Evolutionary conservation across 306 rosid species (phyloP).

Genomic region (cucumber (Cucumis sativus)): DNA sequence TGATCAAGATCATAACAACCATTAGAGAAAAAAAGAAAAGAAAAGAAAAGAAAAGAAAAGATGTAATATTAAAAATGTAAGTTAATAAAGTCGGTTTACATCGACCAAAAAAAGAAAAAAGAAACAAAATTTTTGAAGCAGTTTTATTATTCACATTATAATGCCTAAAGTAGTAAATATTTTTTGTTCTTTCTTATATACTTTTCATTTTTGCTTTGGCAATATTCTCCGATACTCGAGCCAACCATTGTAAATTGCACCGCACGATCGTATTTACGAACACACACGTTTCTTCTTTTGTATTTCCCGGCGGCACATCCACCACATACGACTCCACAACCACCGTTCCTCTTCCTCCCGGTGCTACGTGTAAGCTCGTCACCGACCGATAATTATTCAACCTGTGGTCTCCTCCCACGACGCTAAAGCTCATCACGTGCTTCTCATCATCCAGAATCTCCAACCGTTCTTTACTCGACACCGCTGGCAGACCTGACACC

Average conservation of each 20-base stretch:
- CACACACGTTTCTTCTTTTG: conserved; percentile 44
- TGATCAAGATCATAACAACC: too few relatives aligned
- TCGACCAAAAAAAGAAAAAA: too few relatives aligned
- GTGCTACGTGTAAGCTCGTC: conserved; percentile 28
- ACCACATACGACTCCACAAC: conserved; percentile 51
- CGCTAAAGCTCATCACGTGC: conserved; percentile 48
- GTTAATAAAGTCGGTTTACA: too few relatives aligned
- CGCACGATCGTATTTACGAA: conserved; percentile 49
- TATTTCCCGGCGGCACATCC: conserved; percentile 44
- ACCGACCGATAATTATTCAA: conserved; percentile 46
- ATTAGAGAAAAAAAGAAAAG: too few relatives aligned
- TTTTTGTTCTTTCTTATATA: background rate
- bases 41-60: too few relatives aligned
- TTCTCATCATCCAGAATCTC: conserved; percentile 52
- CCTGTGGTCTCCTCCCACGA: conserved; percentile 47
- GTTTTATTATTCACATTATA: background rate
- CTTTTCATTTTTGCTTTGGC: background rate
- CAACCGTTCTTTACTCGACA: conserved; percentile 36
- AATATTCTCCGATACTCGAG: conserved; percentile 31
- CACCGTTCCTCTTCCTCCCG: conserved; percentile 21
- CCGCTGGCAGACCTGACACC: conserved; percentile 51
- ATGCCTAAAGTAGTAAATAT: background rate
- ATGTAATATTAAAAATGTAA: too few relatives aligned
- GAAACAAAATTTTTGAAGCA: background rate
- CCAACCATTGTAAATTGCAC: conserved; percentile 45